A percentile compares a stretch with the other conserved stretches of the same genome.
These are phyloP conservation scores for Ophiostoma piceae DNA, from an alignment of 2,329 filamentous ascomycete species.

Conservation along the genomic window DNA sequence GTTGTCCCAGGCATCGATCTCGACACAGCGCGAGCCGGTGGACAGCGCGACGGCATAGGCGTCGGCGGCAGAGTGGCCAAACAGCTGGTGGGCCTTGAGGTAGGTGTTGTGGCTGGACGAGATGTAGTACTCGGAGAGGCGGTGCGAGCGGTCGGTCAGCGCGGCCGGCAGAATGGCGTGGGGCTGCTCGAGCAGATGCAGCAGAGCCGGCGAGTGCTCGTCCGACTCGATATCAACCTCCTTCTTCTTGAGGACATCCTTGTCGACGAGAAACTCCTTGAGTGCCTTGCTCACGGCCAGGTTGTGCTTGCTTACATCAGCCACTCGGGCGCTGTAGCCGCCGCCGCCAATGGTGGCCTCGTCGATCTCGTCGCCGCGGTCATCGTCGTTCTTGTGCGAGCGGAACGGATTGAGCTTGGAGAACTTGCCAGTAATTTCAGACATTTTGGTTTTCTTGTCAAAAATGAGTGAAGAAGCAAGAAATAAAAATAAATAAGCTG, in stretches of 20 bases:
- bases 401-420: neutral
- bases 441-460: neutral
- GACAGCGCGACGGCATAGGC: slow-evolving; percentile 9
- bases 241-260: neutral
- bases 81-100: slow-evolving; percentile 9
- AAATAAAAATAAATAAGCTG: neutral
- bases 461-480: neutral
- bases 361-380: slow-evolving; percentile 9
- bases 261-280: neutral
- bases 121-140: slow-evolving; percentile 1
- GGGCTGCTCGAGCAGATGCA: neutral
- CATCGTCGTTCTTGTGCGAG: slow-evolving; percentile 8
- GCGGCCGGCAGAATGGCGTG: slow-evolving; percentile 8
- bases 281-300: neutral
- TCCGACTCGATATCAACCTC: neutral
- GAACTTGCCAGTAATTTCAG: neutral
- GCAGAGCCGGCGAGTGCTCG: neutral
- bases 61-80: slow-evolving; percentile 11
- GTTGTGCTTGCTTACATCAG: slow-evolving; percentile 7
- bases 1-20: slow-evolving; percentile 10
- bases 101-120: slow-evolving; percentile 9
- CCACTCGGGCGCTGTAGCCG: neutral
- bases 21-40: slow-evolving; percentile 11
- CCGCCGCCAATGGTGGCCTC: slow-evolving; percentile 6
- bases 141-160: slow-evolving; percentile 8